phyloP scores from a whole-genome alignment of 306 rosid genomes.

The Glycine latifolia region DNA sequence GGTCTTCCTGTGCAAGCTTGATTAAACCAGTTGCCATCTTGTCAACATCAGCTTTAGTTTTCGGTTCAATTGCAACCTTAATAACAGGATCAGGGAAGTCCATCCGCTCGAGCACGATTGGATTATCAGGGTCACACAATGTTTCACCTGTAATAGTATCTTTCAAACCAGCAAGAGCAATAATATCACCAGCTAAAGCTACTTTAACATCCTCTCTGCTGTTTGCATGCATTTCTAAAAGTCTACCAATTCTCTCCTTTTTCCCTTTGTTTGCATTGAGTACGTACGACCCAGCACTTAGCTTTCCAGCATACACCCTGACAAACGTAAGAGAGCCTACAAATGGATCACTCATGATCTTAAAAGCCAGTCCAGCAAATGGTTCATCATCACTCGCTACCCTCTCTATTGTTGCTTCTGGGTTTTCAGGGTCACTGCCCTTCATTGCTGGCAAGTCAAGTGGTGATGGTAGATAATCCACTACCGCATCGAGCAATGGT shows the following conservation, averaged over 20 bases:
- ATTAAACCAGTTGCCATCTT: constrained; percentile 90
- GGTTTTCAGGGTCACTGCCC: constrained; percentile 92
- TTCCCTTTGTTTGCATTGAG: constrained; percentile 93
- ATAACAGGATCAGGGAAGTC: constrained; percentile 99
- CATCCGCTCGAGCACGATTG: constrained; percentile 91
- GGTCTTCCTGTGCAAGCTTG: constrained; percentile 98
- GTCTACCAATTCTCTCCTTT: constrained; percentile 94
- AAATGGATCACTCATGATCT: constrained; percentile 97
- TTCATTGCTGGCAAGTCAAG: constrained; percentile 90
- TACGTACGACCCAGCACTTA: constrained; percentile 82
- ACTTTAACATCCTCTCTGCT: constrained; percentile 96
- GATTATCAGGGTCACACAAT: constrained; percentile 75
- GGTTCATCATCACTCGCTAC: constrained; percentile 82
- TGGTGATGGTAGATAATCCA: constrained; percentile 95
- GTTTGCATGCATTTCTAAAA: constrained; percentile 97
- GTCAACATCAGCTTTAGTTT: constrained; percentile 96
- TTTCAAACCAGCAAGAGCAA: constrained; percentile 95
- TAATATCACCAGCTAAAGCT: constrained; percentile 86
- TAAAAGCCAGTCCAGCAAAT: constrained; percentile 94
- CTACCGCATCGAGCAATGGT: constrained; percentile 92
- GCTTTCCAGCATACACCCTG: constrained; percentile 88
- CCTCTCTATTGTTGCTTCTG: constrained; percentile 75
- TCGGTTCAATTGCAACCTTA: constrained; percentile 98
- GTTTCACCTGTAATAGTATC: constrained; percentile 97
- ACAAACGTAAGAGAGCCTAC: constrained; percentile 97